phyloP scores from a whole-genome alignment of 2,329 filamentous ascomycete genomes.

The Chrysoporthe puriensis region DNA sequence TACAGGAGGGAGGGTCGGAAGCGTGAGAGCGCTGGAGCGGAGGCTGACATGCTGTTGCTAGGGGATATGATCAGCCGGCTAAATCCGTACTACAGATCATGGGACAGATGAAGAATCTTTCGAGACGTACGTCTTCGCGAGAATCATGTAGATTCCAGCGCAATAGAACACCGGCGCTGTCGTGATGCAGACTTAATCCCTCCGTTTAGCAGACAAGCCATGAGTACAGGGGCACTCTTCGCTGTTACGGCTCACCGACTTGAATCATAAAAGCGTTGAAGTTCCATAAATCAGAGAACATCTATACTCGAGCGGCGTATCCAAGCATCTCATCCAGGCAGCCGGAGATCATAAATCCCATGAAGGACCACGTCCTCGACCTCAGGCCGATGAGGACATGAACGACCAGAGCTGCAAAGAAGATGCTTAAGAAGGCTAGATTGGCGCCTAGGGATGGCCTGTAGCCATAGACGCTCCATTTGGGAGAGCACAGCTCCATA shows the following conservation, averaged over 20 bases:
- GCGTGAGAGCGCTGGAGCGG: slow-evolving; percentile 45
- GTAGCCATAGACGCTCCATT: slow-evolving; percentile 52
- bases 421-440: slow-evolving; percentile 47
- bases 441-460: slow-evolving; percentile 49
- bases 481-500: slow-evolving; percentile 49
- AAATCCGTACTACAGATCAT: background rate
- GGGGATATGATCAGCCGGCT: background rate
- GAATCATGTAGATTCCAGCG: slow-evolving; percentile 69
- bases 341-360: slow-evolving; percentile 57
- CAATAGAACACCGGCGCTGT: slow-evolving; percentile 60
- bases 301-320: slow-evolving; percentile 62
- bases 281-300: slow-evolving; percentile 61
- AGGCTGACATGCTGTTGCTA: slow-evolving; percentile 41
- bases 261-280: slow-evolving; percentile 68
- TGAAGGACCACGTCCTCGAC: slow-evolving; percentile 54
- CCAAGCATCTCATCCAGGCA: slow-evolving; percentile 63
- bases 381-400: slow-evolving; percentile 50
- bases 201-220: background rate
- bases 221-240: background rate
- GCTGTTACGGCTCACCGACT: slow-evolving; percentile 50
- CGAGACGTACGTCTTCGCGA: slow-evolving; percentile 43
- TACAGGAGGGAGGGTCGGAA: slow-evolving; percentile 46
- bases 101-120: background rate
- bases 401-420: slow-evolving; percentile 50
- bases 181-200: slow-evolving; percentile 57